Conservation (phyloP, 1,284 basidiomycete genomes). For the Serendipita sp. region DNA sequence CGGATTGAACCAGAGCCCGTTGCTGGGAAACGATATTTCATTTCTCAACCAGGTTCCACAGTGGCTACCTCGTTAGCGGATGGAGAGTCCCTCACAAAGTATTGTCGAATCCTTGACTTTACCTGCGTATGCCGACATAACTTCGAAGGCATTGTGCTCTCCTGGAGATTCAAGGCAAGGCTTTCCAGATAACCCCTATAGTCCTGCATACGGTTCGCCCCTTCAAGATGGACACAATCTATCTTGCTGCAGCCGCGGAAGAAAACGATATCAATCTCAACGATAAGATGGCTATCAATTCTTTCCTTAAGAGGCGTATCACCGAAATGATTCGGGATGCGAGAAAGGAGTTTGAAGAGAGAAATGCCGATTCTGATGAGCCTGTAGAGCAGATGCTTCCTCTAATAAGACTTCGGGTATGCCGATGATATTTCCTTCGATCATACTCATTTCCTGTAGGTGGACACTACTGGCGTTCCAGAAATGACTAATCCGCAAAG, state of each 20-base stretch:
- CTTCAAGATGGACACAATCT: conserved; percentile 81
- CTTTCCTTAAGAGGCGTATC: conserved; percentile 66
- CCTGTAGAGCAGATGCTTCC: conserved; percentile 65
- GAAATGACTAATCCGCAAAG: conserved; percentile 85
- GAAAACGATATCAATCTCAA: conserved; percentile 60
- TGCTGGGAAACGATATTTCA: conserved; percentile 80
- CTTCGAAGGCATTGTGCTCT: conserved; percentile 68
- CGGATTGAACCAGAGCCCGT: conserved; percentile 83
- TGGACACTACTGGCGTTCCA: conserved; percentile 79
- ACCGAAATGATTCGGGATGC: conserved; percentile 68
- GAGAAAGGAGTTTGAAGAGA: conserved; percentile 63
- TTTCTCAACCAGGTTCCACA: conserved; percentile 89
- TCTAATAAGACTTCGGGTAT: conserved; percentile 72
- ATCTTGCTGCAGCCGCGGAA: conserved; percentile 61
- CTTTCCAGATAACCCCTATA: conserved; percentile 76
- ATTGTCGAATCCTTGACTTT: conserved; percentile 16
- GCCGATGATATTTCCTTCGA: conserved; percentile 9
- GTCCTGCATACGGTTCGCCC: conserved; percentile 85
- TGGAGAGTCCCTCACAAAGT: conserved; percentile 85
- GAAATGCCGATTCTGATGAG: conserved; percentile 54
- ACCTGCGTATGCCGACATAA: conserved; percentile 10
- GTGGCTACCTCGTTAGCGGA: conserved; percentile 88
- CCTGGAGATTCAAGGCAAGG: conserved; percentile 70
- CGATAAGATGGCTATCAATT: conserved; percentile 68
- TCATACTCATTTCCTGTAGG: conserved; percentile 28